Percentiles rank a stretch among this genome's conserved stretches.
These are phyloP conservation scores for Barnettozyma californica DNA, from an alignment of 805 yeast genomes.

Conservation along the genomic window DNA sequence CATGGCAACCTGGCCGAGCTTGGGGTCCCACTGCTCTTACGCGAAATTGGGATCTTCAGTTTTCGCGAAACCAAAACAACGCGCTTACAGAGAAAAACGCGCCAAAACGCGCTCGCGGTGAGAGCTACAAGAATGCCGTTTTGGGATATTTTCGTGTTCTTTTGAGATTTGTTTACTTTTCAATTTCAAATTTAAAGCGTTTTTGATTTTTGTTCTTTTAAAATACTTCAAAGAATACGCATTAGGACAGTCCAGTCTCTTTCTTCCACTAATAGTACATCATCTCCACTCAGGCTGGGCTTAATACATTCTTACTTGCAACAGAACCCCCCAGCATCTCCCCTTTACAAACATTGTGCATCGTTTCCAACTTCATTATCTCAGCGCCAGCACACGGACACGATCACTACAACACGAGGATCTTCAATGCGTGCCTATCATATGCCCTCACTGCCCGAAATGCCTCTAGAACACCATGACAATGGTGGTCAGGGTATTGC, in stretches of 20 bases:
- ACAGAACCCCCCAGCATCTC: background rate
- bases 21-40: too few relatives aligned
- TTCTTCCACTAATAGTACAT: background rate
- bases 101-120: background rate
- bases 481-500: conserved; percentile 7
- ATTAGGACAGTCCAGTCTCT: background rate
- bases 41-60: background rate
- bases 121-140: background rate
- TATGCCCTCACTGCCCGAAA: conserved; percentile 28
- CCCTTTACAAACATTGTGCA: background rate
- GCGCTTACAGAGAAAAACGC: background rate
- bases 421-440: conserved; percentile 24
- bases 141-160: conserved; percentile 3
- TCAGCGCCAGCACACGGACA: background rate
- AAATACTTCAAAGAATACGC: background rate
- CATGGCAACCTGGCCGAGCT: too few relatives aligned
- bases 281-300: background rate
- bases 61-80: background rate
- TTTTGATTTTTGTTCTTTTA: background rate
- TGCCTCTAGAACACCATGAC: conserved; percentile 19
- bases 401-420: background rate
- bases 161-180: conserved; percentile 5
- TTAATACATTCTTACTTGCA: background rate
- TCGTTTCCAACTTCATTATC: background rate
- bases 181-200: background rate